Percentiles rank a stretch among this genome's conserved stretches.
phyloP scores from a whole-genome alignment of 345 rosid genomes.

The Eucalyptus guilfoylei region DNA sequence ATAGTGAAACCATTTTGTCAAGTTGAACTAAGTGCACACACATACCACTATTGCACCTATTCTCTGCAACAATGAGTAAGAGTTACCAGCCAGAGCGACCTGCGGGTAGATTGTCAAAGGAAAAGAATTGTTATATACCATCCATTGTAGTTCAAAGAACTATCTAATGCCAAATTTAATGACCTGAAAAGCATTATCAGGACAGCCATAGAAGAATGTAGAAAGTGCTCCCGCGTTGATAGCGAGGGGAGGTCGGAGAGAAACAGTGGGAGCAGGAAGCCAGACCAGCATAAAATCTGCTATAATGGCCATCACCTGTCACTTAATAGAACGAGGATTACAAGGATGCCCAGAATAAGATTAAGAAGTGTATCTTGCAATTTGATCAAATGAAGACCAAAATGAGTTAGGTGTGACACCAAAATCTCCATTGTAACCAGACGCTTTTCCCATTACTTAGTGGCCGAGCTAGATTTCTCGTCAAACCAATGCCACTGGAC shows the following conservation, averaged over 20 bases:
- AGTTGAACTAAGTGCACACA: neutral
- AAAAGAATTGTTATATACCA: neutral
- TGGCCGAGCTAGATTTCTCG: neutral
- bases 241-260: constrained; percentile 68
- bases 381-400: neutral
- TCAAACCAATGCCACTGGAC: neutral
- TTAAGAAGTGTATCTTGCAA: neutral
- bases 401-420: neutral
- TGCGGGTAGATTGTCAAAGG: constrained; percentile 9
- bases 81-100: constrained; percentile 80
- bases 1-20: neutral
- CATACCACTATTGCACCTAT: constrained; percentile 77
- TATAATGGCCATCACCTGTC: constrained; percentile 88
- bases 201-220: constrained; percentile 80
- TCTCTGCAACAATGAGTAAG: constrained; percentile 80
- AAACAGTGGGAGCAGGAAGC: constrained; percentile 93
- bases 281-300: constrained; percentile 99
- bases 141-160: neutral
- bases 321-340: neutral
- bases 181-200: constrained; percentile 99
- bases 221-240: constrained; percentile 60
- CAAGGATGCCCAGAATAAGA: neutral
- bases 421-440: neutral
- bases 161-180: neutral
- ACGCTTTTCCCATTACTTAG: neutral